Evolutionary conservation across 176 grass and related monocot genomes (phyloP).

Genomic region (Elaeis guineensis): DNA sequence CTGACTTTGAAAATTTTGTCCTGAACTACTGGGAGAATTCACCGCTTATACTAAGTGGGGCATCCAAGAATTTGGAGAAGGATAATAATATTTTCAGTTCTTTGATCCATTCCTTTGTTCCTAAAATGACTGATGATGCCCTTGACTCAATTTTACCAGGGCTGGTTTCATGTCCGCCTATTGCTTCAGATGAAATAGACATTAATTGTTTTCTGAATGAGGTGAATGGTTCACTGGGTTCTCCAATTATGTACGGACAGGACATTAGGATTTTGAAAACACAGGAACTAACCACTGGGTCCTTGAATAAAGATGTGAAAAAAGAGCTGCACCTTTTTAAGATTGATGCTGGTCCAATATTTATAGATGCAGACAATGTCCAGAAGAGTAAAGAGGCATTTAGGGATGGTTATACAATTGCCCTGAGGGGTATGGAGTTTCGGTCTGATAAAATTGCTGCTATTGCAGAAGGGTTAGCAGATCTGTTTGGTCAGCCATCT

Average conservation of each 20-base stretch:
- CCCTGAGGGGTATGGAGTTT: slow-evolving; percentile 78
- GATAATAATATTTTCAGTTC: slow-evolving; percentile 36
- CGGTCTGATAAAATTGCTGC: slow-evolving; percentile 51
- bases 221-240: slow-evolving; percentile 34
- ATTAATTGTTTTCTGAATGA: slow-evolving; percentile 58
- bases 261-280: slow-evolving; percentile 71
- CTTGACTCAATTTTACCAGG: slow-evolving; percentile 44
- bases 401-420: slow-evolving; percentile 65
- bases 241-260: slow-evolving; percentile 42
- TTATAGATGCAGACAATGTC: background rate
- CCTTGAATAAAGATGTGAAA: slow-evolving; percentile 1
- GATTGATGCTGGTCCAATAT: slow-evolving; percentile 3
- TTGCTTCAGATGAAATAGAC: slow-evolving; percentile 65
- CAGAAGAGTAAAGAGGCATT: slow-evolving; percentile 47
- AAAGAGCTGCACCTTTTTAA: slow-evolving; percentile 47
- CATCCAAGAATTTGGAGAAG: slow-evolving; percentile 13
- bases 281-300: background rate
- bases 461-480: slow-evolving; percentile 42
- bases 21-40: slow-evolving; percentile 56
- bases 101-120: slow-evolving; percentile 31
- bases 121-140: slow-evolving; percentile 28
- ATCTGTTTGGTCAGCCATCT: slow-evolving; percentile 85
- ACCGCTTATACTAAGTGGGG: slow-evolving; percentile 34
- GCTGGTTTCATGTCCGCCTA: slow-evolving; percentile 60
- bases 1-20: slow-evolving; percentile 41